Conservation (phyloP, 306 rosid genomes). For the Corylus americana region DNA sequence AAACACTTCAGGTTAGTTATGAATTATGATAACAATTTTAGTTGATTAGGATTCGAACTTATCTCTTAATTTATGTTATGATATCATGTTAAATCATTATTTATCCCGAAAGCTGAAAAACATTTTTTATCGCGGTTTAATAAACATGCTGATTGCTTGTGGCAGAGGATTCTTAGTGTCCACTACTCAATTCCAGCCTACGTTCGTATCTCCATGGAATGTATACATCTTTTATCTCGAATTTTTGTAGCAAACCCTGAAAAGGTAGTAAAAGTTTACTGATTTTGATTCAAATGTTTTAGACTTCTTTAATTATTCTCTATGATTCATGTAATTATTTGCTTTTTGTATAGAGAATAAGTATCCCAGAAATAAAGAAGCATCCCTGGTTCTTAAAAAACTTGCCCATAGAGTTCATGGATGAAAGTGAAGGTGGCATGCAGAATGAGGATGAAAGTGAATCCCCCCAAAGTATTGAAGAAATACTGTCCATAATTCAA, state of each 20-base stretch:
- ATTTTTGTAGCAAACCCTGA: slow-evolving; percentile 83
- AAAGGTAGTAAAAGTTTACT: slow-evolving; percentile 46
- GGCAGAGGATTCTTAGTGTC: slow-evolving; percentile 91
- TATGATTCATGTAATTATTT: background rate
- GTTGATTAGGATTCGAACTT: background rate
- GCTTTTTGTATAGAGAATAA: slow-evolving; percentile 65
- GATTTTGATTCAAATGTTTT: background rate
- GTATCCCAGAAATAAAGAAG: slow-evolving; percentile 75
- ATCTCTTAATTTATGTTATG: no score
- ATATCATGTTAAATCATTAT: no score
- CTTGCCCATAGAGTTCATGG: slow-evolving; percentile 73
- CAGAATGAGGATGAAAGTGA: slow-evolving; percentile 33
- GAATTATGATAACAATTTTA: background rate
- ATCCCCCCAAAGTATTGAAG: slow-evolving; percentile 56
- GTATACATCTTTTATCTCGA: slow-evolving; percentile 81
- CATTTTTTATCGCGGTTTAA: background rate
- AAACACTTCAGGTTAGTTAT: slow-evolving; percentile 83
- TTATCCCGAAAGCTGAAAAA: background rate
- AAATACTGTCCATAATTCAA: slow-evolving; percentile 65
- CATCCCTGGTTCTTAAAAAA: slow-evolving; percentile 78
- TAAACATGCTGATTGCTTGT: slow-evolving; percentile 21
- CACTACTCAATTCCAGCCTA: slow-evolving; percentile 86
- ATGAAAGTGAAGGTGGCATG: slow-evolving; percentile 33
- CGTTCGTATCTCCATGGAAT: slow-evolving; percentile 69
- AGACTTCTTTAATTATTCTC: background rate